These are phyloP conservation scores for Triticum turgidum DNA, from an alignment of 176 grass and related monocot genomes.

Conservation along the genomic window DNA sequence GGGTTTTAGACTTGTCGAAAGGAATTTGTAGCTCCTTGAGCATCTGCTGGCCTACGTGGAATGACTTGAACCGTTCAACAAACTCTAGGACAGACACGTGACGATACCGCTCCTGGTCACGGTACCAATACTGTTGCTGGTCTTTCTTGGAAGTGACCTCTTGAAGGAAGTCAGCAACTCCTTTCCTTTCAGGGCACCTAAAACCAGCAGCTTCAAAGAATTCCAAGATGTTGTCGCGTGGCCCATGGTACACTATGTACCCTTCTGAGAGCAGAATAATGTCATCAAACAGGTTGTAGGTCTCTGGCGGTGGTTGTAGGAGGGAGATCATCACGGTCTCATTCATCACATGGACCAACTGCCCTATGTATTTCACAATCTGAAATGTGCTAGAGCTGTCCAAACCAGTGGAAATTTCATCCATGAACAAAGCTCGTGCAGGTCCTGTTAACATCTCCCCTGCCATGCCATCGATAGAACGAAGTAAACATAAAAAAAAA, in stretches of 20 bases:
- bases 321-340: conserved; percentile 65
- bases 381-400: conserved; percentile 76
- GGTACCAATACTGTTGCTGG: conserved; percentile 59
- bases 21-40: conserved; percentile 42
- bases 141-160: conserved; percentile 71
- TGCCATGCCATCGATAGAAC: neutral
- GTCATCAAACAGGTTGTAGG: conserved; percentile 74
- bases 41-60: conserved; percentile 42
- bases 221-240: conserved; percentile 52
- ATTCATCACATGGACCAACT: conserved; percentile 66
- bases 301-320: conserved; percentile 74
- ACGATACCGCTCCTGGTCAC: conserved; percentile 25
- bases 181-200: conserved; percentile 62
- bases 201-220: conserved; percentile 62
- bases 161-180: conserved; percentile 64
- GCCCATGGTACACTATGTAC: conserved; percentile 65
- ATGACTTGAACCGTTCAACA: conserved; percentile 39
- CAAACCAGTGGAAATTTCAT: conserved; percentile 80
- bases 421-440: conserved; percentile 71
- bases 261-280: conserved; percentile 66
- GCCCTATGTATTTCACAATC: conserved; percentile 59
- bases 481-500: neutral
- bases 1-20: conserved; percentile 31
- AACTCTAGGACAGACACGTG: conserved; percentile 47
- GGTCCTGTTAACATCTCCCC: conserved; percentile 74